Evolutionary conservation across 1,284 basidiomycete genomes (phyloP).

Genomic region (Tilletia horrida): DNA sequence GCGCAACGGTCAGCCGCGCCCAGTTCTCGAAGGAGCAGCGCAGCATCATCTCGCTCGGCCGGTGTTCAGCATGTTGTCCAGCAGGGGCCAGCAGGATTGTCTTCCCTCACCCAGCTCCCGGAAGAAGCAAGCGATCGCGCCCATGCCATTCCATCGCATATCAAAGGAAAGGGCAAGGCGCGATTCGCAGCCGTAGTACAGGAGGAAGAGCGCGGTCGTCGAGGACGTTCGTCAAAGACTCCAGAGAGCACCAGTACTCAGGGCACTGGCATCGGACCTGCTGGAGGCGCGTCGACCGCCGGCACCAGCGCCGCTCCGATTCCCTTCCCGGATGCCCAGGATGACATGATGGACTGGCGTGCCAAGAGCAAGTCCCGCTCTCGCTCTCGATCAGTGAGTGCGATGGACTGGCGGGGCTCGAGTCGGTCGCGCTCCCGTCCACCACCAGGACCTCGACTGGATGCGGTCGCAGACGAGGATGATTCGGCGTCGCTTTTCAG

Average conservation of each 20-base stretch:
- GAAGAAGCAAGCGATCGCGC: not conserved
- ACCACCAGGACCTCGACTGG: conserved; percentile 60
- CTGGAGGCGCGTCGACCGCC: not conserved
- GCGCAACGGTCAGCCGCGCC: not conserved
- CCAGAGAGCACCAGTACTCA: conserved; percentile 36
- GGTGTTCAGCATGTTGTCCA: no score
- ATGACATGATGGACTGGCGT: conserved; percentile 53
- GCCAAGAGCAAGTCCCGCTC: conserved; percentile 53
- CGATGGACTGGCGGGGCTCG: conserved; percentile 90
- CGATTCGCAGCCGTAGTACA: conserved; percentile 57
- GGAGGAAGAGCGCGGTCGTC: conserved; percentile 41
- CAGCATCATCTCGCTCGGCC: not conserved
- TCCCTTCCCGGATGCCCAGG: conserved; percentile 41
- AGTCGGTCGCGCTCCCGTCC: conserved; percentile 81
- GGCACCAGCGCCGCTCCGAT: conserved; percentile 34
- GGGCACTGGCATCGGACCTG: not conserved
- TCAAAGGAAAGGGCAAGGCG: conserved; percentile 56
- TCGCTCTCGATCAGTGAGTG: conserved; percentile 58
- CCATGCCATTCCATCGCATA: not conserved
- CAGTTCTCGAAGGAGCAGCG: not conserved
- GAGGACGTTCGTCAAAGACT: conserved; percentile 39
- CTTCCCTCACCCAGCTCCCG: not conserved
- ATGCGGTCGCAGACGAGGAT: conserved; percentile 38
- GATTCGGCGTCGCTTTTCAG: conserved; percentile 29
- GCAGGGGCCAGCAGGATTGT: no score